Evolutionary conservation across 352 stramenopile genomes (phyloP).

Genomic region (Saprolegnia diclina): DNA sequence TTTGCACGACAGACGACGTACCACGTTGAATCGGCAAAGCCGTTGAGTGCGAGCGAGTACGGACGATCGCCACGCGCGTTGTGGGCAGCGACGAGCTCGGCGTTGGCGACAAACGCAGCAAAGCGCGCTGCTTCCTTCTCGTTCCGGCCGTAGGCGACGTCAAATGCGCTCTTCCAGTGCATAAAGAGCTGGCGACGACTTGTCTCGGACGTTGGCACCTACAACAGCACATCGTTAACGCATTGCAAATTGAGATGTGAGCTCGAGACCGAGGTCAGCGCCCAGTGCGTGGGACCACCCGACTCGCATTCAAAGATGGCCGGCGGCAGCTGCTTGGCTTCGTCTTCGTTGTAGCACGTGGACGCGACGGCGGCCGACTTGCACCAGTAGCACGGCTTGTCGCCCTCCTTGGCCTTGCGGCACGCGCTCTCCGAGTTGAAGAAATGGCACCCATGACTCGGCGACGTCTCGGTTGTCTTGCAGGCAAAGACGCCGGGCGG

Average conservation of each 20-base stretch:
- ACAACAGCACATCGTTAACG: neutral
- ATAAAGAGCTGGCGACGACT: slow-evolving; percentile 34
- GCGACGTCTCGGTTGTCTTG: slow-evolving; percentile 5
- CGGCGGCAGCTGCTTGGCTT: slow-evolving; percentile 57
- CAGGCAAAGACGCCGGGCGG: too few relatives aligned
- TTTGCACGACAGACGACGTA: slow-evolving; percentile 24
- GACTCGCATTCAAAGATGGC: slow-evolving; percentile 72
- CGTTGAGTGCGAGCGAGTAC: slow-evolving; percentile 70
- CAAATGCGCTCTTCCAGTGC: slow-evolving; percentile 42
- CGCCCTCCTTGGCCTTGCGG: slow-evolving; percentile 30
- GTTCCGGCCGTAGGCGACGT: slow-evolving; percentile 45
- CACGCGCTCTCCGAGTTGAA: slow-evolving; percentile 46
- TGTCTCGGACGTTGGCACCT: neutral
- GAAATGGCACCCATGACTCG: slow-evolving; percentile 43
- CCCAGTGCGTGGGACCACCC: slow-evolving; percentile 31
- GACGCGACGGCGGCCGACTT: slow-evolving; percentile 71
- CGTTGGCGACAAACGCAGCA: slow-evolving; percentile 57
- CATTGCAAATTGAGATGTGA: too few relatives aligned
- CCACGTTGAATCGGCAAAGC: slow-evolving; percentile 72
- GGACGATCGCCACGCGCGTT: slow-evolving; percentile 41
- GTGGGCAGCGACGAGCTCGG: slow-evolving; percentile 50
- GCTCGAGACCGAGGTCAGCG: slow-evolving; percentile 30
- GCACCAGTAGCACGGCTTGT: slow-evolving; percentile 62
- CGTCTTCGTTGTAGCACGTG: slow-evolving; percentile 62
- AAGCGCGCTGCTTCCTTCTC: slow-evolving; percentile 48